phyloP scores from a whole-genome alignment of 2,329 filamentous ascomycete species.

The Beauveria sp. region DNA sequence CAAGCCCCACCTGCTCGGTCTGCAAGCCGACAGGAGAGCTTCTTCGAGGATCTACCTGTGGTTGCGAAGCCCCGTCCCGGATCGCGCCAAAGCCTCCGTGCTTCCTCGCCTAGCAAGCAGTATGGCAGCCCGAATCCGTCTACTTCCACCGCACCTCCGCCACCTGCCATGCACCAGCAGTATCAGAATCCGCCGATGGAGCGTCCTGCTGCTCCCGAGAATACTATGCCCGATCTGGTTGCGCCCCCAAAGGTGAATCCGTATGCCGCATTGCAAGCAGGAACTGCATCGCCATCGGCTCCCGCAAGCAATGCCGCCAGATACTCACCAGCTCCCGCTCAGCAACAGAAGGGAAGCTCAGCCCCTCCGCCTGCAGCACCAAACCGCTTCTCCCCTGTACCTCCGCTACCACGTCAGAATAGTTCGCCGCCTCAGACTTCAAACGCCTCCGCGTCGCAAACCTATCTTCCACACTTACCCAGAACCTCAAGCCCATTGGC shows the following conservation, averaged over 20 bases:
- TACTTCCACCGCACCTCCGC: background rate
- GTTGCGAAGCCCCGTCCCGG: conserved; percentile 53
- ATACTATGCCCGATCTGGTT: conserved; percentile 36
- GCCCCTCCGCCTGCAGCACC: conserved; percentile 29
- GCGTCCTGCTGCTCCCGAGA: conserved; percentile 27
- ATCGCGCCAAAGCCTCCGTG: conserved; percentile 42
- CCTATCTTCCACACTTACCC: conserved; percentile 50
- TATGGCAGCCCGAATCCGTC: conserved; percentile 2
- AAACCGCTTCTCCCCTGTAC: conserved; percentile 48
- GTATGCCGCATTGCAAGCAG: conserved; percentile 40
- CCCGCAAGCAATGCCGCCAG: conserved; percentile 32
- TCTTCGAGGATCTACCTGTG: conserved; percentile 72
- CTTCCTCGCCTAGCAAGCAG: conserved; percentile 35
- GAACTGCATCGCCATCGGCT: conserved; percentile 24
- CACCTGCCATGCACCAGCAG: background rate
- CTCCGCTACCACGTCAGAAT: conserved; percentile 32
- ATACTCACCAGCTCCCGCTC: conserved; percentile 55
- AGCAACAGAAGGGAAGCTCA: conserved; percentile 31
- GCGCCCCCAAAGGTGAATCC: conserved; percentile 45
- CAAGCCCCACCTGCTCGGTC: conserved; percentile 31
- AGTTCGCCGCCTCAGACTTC: conserved; percentile 32
- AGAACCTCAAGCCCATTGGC: conserved; percentile 59
- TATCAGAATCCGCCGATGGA: background rate
- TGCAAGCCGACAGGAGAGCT: conserved; percentile 48
- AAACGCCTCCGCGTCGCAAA: conserved; percentile 31